These are phyloP conservation scores for Cryphonectria parasitica DNA, from an alignment of 2,329 filamentous ascomycete species.

Conservation along the genomic window DNA sequence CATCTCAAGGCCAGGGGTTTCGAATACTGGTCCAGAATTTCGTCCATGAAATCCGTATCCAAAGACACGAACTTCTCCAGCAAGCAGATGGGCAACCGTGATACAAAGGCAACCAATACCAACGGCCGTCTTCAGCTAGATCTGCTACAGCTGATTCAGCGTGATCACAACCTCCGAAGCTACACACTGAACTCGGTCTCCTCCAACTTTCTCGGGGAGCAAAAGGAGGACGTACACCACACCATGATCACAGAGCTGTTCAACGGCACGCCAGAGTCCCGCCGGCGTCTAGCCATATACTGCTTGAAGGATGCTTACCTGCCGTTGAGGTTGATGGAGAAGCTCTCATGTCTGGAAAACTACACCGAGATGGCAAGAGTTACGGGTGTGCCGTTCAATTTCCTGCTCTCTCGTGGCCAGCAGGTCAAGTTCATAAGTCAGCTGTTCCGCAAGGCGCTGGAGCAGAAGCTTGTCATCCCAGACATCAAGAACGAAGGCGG, in stretches of 20 bases:
- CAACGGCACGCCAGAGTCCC: conserved; percentile 92
- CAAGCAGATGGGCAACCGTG: conserved; percentile 97
- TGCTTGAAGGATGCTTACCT: conserved; percentile 97
- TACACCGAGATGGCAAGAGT: conserved; percentile 99
- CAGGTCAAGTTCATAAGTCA: conserved; percentile 98
- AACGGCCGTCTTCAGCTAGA: conserved; percentile 93
- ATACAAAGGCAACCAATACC: conserved; percentile 92
- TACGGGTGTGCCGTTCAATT: conserved; percentile 97
- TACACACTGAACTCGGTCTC: conserved; percentile 97
- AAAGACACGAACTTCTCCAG: conserved; percentile 89
- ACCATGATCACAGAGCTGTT: conserved; percentile 99
- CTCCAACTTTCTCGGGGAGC: conserved; percentile 91
- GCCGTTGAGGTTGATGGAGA: conserved; percentile 93
- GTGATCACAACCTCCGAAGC: conserved; percentile 92
- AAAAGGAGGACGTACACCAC: conserved; percentile 98
- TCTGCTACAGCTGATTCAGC: conserved; percentile 89
- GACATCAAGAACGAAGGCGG: conserved; percentile 72
- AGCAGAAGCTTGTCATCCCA: conserved; percentile 92
- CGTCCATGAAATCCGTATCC: conserved; percentile 68
- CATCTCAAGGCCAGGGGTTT: conserved; percentile 81
- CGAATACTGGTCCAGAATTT: conserved; percentile 84
- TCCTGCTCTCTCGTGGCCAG: conserved; percentile 86
- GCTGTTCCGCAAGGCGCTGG: conserved; percentile 89
- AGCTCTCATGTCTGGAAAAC: conserved; percentile 97
- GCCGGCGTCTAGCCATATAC: conserved; percentile 89